These are phyloP conservation scores for Solanum hybrid DNA, from an alignment of 305 asterid species.

Conservation along the genomic window DNA sequence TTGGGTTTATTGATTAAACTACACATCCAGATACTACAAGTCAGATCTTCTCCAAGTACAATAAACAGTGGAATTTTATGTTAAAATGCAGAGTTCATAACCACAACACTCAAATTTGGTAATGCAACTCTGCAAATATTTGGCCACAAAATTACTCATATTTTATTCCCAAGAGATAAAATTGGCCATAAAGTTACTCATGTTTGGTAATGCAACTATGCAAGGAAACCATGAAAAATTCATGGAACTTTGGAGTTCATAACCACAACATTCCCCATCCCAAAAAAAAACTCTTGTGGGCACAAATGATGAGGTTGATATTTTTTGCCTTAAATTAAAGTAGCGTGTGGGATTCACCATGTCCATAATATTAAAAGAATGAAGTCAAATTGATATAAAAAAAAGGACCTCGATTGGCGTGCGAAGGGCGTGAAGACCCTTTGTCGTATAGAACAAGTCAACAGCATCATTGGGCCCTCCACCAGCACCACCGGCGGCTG, in stretches of 20 bases:
- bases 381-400: background rate
- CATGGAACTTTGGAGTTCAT: background rate
- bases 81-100: background rate
- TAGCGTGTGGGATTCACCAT: background rate
- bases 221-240: background rate
- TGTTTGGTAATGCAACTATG: background rate
- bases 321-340: background rate
- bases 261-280: background rate
- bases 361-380: background rate
- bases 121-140: too few relatives aligned
- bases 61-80: background rate
- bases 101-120: background rate
- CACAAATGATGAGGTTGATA: background rate
- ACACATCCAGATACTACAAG: background rate
- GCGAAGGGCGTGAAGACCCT: slow-evolving; percentile 42
- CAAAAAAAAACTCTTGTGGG: too few relatives aligned
- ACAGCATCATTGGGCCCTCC: slow-evolving; percentile 57
- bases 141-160: background rate
- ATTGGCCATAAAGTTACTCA: background rate
- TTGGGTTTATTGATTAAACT: background rate
- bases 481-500: slow-evolving; percentile 11
- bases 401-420: slow-evolving; percentile 42
- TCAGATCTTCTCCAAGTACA: background rate
- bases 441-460: slow-evolving; percentile 40
- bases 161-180: too few relatives aligned